Base-by-base conservation (phyloP, 768 basidiomycete genomes). In the Podaxis rugospora region DNA sequence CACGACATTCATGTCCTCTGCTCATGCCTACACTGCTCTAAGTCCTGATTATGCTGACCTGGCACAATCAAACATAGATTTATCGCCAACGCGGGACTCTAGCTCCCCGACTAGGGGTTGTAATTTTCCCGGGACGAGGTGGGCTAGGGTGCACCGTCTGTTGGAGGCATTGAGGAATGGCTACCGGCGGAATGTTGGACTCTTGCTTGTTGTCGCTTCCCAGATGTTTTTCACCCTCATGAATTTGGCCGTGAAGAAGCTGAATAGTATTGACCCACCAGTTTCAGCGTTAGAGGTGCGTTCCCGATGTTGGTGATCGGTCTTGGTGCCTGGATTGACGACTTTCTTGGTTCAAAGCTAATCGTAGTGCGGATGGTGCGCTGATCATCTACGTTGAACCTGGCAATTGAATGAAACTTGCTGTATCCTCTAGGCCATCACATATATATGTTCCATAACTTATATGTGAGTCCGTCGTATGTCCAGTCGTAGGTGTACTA, bases 221-320 rank as follows among this genome's bases (percentile, higher is more conserved):
- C 66, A 69, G 50, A 36, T 62, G 32, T 70, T 69, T 57, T 52
- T 67, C 49, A 55, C 68, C n/a, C 37, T 67, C 32, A 64, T 70
- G 64, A 66, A 69, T 55, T 51, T 65, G 7, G 55, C 66, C 16
- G 69, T 68, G 16, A 70, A 70, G 61, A 65, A 63, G 42, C 42
- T 70, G 40, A 66, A 69, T 53, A 47, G 54, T 7, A 69, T 68
- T 13, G 68, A 70, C 51, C 66, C 68, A 9, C 69, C 66, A 18
- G 64, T 69, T 9, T 64, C 66, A 7, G 62, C 68, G 2, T 47
- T 70, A 23, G 61, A 70, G 64, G 69, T 67, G 50, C 2, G 21
- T 16, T 49, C 6, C 4, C 27, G 13, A 44, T 11, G 2, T 23
- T 11, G 35, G 21, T 63, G n/a, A 62, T 49, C 4, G 3, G 11